Conservation (phyloP, 176 grass and related monocot species). For the Thalia dealbata region DNA sequence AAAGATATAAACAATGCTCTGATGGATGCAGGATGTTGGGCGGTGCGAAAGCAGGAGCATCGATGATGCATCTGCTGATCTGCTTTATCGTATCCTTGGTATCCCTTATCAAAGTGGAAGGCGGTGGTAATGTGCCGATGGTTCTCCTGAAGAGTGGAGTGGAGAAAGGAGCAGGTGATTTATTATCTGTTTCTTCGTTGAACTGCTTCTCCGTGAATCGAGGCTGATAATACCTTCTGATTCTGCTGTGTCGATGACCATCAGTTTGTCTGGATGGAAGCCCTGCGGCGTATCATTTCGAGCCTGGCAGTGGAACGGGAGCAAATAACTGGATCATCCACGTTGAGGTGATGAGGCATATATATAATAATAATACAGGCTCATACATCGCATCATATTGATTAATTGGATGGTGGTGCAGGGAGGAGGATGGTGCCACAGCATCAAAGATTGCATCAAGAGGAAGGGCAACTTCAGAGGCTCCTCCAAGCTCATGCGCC, state of each 20-base stretch:
- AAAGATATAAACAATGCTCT: neutral
- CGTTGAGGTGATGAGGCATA: constrained; percentile 67
- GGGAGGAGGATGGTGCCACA: constrained; percentile 21
- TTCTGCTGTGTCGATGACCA: too few relatives aligned
- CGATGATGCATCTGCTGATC: constrained; percentile 18
- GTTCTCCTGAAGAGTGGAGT: constrained; percentile 41
- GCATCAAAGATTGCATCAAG: neutral
- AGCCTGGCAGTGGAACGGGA: constrained; percentile 48
- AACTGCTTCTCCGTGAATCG: neutral
- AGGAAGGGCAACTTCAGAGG: constrained; percentile 11
- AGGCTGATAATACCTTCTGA: too few relatives aligned
- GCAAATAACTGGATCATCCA: constrained; percentile 59
- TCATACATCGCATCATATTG: too few relatives aligned
- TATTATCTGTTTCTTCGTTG: too few relatives aligned
- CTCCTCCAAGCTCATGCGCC: constrained; percentile 12
- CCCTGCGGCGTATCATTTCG: constrained; percentile 55
- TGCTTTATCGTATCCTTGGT: constrained; percentile 12
- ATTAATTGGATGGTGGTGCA: too few relatives aligned
- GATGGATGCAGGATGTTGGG: constrained; percentile 31
- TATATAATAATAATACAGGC: too few relatives aligned
- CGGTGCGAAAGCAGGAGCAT: constrained; percentile 9
- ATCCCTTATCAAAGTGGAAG: constrained; percentile 14
- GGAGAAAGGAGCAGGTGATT: constrained; percentile 55
- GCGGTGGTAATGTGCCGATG: constrained; percentile 41
- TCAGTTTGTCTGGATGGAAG: constrained; percentile 68